phyloP scores from a whole-genome alignment of 1,284 basidiomycete species.

The Irpex rosettiformis region DNA sequence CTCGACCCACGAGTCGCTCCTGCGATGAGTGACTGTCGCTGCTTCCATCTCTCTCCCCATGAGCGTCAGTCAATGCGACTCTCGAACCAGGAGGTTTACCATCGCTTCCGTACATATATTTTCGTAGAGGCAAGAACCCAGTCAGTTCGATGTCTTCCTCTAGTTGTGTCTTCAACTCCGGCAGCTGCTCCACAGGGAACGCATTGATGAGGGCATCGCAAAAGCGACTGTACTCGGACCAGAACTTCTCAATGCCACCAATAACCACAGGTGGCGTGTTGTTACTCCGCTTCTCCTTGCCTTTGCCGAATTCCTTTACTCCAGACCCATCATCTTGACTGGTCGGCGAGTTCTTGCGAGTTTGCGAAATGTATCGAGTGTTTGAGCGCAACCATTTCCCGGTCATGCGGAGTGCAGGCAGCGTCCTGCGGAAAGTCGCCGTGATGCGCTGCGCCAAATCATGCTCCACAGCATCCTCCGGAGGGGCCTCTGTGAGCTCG shows the following conservation, averaged over 20 bases:
- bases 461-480: conserved; percentile 50
- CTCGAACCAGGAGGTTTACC: conserved; percentile 18
- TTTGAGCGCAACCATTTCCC: conserved; percentile 89
- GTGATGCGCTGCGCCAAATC: conserved; percentile 81
- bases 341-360: conserved; percentile 22
- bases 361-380: conserved; percentile 62
- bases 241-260: conserved; percentile 54
- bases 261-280: conserved; percentile 12
- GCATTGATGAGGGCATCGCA: conserved; percentile 56
- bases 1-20: conserved; percentile 24
- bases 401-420: conserved; percentile 85
- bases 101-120: conserved; percentile 38
- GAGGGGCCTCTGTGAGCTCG: conserved; percentile 45
- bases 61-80: conserved; percentile 16
- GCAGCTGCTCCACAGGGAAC: conserved; percentile 73
- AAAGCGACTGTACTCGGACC: conserved; percentile 72
- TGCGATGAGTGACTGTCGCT: background rate
- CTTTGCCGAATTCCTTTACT: conserved; percentile 19
- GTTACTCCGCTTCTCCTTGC: conserved; percentile 16
- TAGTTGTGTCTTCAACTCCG: conserved; percentile 60
- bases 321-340: conserved; percentile 17
- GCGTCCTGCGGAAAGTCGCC: conserved; percentile 78
- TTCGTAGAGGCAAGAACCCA: conserved; percentile 83
- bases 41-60: conserved; percentile 7
- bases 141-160: conserved; percentile 92